A percentile compares a stretch with the other conserved stretches of the same genome.
These are phyloP conservation scores for Aspergillus puulaauensis DNA, from an alignment of 2,329 filamentous ascomycete species.

Conservation along the genomic window DNA sequence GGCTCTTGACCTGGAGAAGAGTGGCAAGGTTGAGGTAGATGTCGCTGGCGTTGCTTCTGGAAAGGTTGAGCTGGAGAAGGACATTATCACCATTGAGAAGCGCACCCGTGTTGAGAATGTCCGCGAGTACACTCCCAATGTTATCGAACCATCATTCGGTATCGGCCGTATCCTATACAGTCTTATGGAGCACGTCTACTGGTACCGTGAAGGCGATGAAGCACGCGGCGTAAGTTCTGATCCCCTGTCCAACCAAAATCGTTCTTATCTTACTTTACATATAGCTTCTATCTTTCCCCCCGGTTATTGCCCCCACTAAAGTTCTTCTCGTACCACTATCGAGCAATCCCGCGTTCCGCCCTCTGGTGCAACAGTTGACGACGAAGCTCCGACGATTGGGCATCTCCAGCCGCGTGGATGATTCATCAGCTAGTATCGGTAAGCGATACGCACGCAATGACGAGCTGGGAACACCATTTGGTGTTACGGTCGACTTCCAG, in stretches of 20 bases:
- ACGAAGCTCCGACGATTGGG: slow-evolving; percentile 72
- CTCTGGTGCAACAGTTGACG: slow-evolving; percentile 71
- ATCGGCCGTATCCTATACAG: slow-evolving; percentile 93
- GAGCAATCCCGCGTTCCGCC: slow-evolving; percentile 74
- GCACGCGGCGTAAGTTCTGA: slow-evolving; percentile 73
- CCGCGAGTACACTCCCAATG: slow-evolving; percentile 90
- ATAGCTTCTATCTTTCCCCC: slow-evolving; percentile 71
- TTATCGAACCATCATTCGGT: slow-evolving; percentile 96
- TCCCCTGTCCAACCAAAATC: background rate
- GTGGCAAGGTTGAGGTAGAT: slow-evolving; percentile 74
- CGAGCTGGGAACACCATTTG: slow-evolving; percentile 90
- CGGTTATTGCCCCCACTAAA: slow-evolving; percentile 86
- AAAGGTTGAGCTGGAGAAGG: slow-evolving; percentile 75
- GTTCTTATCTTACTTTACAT: slow-evolving; percentile 13
- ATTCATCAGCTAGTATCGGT: slow-evolving; percentile 87
- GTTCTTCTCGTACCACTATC: slow-evolving; percentile 90
- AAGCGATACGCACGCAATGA: slow-evolving; percentile 95
- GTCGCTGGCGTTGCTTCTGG: slow-evolving; percentile 67
- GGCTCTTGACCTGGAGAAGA: slow-evolving; percentile 68
- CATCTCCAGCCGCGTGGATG: slow-evolving; percentile 82
- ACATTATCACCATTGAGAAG: slow-evolving; percentile 81
- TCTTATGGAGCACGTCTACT: slow-evolving; percentile 92
- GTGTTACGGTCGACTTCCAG: slow-evolving; percentile 95
- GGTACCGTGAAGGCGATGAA: slow-evolving; percentile 82
- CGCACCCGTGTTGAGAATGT: slow-evolving; percentile 78